Evolutionary conservation across 2,329 filamentous ascomycete species (phyloP).

Genomic region (Mariannaea elegans): DNA sequence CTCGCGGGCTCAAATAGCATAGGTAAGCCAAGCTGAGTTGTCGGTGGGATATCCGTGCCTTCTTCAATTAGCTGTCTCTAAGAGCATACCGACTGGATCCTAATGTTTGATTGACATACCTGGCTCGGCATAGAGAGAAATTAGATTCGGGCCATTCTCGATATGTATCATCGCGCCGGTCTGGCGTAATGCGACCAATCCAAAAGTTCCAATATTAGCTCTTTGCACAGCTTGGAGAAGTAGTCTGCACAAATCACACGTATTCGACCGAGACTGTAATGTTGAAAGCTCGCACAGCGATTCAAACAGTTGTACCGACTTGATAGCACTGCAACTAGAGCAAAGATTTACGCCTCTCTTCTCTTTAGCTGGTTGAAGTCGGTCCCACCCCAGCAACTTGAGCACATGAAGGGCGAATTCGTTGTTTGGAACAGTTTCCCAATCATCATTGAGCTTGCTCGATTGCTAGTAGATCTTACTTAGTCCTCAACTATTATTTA

Average conservation of each 20-base stretch:
- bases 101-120: not conserved
- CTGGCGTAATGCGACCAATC: not conserved
- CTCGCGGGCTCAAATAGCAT: not conserved
- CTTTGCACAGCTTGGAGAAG: not conserved
- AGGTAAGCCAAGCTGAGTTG: not conserved
- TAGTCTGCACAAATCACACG: not conserved
- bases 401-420: not conserved
- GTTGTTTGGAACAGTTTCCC: not conserved
- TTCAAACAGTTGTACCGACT: not conserved
- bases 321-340: not conserved
- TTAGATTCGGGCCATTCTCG: not conserved
- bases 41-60: not conserved
- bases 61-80: not conserved
- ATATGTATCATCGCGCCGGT: not conserved
- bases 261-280: not conserved
- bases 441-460: not conserved
- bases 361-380: not conserved
- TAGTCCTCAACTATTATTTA: not conserved
- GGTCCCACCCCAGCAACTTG: not conserved
- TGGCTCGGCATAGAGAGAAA: not conserved
- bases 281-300: not conserved
- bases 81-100: not conserved
- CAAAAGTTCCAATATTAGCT: too few species aligned
- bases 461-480: not conserved
- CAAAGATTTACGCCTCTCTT: not conserved